A percentile compares a stretch with the other conserved stretches of the same genome.
These are phyloP conservation scores for Arabis hirsuta DNA, from an alignment of 345 rosid species.

Conservation along the genomic window DNA sequence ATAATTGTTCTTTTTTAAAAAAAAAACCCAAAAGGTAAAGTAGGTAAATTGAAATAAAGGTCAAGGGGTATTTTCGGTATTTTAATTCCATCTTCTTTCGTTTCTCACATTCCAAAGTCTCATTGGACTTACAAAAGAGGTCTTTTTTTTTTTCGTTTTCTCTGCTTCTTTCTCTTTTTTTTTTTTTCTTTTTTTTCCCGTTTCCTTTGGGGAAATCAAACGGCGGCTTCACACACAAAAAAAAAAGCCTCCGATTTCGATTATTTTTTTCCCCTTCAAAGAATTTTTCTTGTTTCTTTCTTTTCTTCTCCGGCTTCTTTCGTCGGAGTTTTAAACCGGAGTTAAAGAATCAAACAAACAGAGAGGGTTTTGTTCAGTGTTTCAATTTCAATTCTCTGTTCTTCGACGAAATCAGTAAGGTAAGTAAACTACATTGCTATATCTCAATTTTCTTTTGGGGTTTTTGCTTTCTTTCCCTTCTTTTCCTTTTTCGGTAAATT, in stretches of 20 bases:
- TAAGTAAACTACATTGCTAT: slow-evolving; percentile 36
- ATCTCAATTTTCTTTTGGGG: not conserved
- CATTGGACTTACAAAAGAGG: slow-evolving; percentile 13
- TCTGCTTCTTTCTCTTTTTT: not conserved
- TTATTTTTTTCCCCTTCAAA: not conserved
- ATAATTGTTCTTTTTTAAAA: not conserved
- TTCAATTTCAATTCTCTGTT: slow-evolving; percentile 2
- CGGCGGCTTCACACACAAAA: slow-evolving; percentile 34
- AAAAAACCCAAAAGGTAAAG: not conserved
- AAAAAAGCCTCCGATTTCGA: slow-evolving; percentile 36
- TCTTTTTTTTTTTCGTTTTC: slow-evolving; percentile 3
- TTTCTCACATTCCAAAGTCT: slow-evolving; percentile 23
- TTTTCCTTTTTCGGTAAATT: slow-evolving; percentile 11
- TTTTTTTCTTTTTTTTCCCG: slow-evolving; percentile 1
- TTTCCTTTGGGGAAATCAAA: slow-evolving; percentile 31
- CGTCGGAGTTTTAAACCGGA: not conserved
- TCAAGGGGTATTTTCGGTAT: slow-evolving; percentile 30
- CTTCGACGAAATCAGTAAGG: slow-evolving; percentile 29
- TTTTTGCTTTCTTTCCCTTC: not conserved
- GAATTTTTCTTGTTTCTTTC: not conserved
- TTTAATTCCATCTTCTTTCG: not conserved
- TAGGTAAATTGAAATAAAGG: slow-evolving; percentile 11
- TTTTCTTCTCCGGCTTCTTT: not conserved
- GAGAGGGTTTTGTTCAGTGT: not conserved
- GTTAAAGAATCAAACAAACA: not conserved